Conservation (phyloP, 2,329 filamentous ascomycete genomes). For the Xylariaceae sp. region DNA sequence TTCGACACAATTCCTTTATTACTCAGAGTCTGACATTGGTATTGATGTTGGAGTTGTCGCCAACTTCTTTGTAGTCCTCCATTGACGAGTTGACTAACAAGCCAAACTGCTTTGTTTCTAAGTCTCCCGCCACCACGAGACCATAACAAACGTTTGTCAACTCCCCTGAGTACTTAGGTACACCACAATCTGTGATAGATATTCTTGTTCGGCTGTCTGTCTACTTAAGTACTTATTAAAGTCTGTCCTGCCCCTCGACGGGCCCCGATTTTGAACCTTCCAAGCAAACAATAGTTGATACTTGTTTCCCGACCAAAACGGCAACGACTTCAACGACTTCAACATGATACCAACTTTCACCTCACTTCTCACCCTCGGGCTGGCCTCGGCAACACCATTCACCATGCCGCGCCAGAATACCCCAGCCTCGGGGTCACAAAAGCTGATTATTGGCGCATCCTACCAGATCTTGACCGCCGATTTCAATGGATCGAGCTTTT, state of each 20-base stretch:
- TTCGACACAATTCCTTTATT: not conserved
- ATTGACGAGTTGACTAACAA: not conserved
- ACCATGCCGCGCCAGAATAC: conserved; percentile 15
- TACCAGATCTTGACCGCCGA: conserved; percentile 45
- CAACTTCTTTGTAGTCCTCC: not conserved
- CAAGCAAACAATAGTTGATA: not conserved
- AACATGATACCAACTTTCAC: conserved; percentile 27
- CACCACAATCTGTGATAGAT: not conserved
- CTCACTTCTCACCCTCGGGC: conserved; percentile 30
- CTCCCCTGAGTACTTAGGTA: not conserved
- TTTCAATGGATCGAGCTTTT: conserved; percentile 46
- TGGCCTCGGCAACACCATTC: conserved; percentile 28
- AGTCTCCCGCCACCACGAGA: not conserved
- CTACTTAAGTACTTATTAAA: no score
- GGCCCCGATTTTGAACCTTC: not conserved
- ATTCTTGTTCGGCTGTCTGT: not conserved
- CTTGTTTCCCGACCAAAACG: not conserved
- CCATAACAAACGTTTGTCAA: not conserved
- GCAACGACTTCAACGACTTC: not conserved
- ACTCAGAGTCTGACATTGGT: not conserved
- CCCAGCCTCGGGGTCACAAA: conserved; percentile 18
- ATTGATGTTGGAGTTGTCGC: not conserved
- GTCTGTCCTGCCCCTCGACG: not conserved
- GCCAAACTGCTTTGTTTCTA: not conserved
- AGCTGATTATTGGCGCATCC: conserved; percentile 46